Conservation (phyloP, 257 asterid genomes). For the Solanum verrucosum region DNA sequence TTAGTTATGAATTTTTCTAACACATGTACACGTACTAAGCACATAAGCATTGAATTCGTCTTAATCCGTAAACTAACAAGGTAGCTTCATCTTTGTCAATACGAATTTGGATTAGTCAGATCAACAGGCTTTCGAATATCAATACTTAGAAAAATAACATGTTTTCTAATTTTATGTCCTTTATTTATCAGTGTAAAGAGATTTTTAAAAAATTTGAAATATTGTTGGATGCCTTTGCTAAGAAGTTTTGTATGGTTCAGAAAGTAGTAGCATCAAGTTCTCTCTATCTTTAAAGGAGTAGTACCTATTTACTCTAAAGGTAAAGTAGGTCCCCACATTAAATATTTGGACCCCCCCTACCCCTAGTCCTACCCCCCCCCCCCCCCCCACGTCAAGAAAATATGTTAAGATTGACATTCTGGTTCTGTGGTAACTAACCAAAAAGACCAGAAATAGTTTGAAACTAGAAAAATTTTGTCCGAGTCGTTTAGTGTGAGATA, state of each 20-base stretch:
- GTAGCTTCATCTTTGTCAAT: neutral
- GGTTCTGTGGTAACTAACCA: neutral
- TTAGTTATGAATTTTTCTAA: neutral
- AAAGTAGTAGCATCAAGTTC: neutral
- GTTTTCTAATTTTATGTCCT: neutral
- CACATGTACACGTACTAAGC: neutral
- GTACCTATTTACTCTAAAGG: neutral
- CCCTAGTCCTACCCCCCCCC: neutral
- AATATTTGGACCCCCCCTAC: neutral
- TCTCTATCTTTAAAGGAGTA: neutral
- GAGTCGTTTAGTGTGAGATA: neutral
- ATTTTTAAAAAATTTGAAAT: neutral
- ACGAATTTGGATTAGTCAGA: accelerated
- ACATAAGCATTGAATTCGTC: neutral
- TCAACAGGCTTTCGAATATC: neutral
- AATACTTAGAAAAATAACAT: neutral
- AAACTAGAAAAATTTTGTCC: neutral
- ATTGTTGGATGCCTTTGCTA: neutral
- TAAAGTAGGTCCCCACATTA: neutral
- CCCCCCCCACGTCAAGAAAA: neutral
- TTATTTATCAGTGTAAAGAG: neutral
- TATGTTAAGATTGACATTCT: neutral
- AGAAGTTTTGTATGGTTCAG: neutral
- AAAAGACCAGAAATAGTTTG: neutral
- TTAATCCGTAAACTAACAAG: neutral